Evolutionary conservation across 148 eudicot genomes (phyloP).

Genomic region (Vaccinium darrowii): DNA sequence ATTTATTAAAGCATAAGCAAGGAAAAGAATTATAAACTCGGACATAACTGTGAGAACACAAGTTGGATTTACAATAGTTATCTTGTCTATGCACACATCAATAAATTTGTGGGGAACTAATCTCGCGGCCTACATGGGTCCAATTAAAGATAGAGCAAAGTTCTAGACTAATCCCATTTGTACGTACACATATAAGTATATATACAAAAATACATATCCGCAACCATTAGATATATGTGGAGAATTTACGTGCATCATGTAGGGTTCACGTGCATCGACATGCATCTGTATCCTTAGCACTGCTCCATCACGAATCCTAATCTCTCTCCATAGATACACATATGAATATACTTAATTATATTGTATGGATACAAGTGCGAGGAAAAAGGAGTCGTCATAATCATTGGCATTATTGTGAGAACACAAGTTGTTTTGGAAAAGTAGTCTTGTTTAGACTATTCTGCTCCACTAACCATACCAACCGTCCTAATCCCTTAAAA

Average conservation of each 20-base stretch:
- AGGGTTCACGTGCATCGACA: background rate
- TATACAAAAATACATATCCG: background rate
- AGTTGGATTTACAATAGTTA: background rate
- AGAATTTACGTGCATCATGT: background rate
- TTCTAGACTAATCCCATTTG: background rate
- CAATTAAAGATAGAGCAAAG: background rate
- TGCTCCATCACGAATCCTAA: background rate
- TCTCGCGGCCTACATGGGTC: background rate
- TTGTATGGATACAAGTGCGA: background rate
- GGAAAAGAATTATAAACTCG: background rate
- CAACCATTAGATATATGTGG: background rate
- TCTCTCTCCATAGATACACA: background rate
- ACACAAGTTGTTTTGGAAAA: constrained; percentile 12
- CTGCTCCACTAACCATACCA: background rate
- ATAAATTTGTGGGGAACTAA: background rate
- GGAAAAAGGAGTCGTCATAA: background rate
- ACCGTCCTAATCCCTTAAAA: constrained; percentile 10
- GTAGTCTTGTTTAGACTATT: constrained; percentile 3
- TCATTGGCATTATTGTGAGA: constrained; percentile 4
- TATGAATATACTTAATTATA: background rate
- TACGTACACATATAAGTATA: background rate
- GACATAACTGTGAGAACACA: background rate
- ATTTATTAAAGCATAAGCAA: background rate
- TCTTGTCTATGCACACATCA: background rate
- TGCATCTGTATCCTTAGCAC: background rate